A percentile compares a stretch with the other conserved stretches of the same genome.
Conservation (phyloP, 768 basidiomycete species). For the Rubroboletus pulcherrimus region DNA sequence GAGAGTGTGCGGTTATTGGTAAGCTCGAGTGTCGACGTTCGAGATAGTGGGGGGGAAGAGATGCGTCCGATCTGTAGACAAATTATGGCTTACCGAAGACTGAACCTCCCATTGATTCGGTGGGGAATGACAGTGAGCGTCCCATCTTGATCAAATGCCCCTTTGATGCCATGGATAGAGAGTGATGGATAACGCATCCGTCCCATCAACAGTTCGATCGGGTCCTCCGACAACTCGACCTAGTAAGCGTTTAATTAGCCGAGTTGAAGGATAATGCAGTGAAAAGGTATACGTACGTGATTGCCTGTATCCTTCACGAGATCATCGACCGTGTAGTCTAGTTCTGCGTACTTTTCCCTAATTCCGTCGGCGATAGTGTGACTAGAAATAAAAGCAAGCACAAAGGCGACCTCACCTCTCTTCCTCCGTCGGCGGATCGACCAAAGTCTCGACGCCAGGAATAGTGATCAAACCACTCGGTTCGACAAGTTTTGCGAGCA, state of each 20-base stretch:
- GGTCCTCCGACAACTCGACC: slow-evolving; percentile 4
- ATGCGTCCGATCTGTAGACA: neutral
- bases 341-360: neutral
- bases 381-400: neutral
- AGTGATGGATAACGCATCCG: slow-evolving; percentile 4
- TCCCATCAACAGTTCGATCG: slow-evolving; percentile 2
- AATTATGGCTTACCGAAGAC: neutral
- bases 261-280: neutral
- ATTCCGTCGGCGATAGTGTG: neutral
- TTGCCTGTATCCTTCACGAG: slow-evolving; percentile 1
- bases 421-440: neutral
- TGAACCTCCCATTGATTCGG: neutral
- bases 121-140: neutral
- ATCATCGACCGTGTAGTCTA: neutral
- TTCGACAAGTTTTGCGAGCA: neutral
- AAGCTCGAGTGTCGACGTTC: neutral
- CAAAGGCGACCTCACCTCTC: neutral
- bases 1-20: neutral
- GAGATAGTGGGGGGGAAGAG: neutral
- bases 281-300: neutral
- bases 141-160: neutral
- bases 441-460: neutral
- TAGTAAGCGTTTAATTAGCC: neutral
- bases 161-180: slow-evolving; percentile 3
- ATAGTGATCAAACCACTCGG: slow-evolving; percentile 59